Evolutionary conservation across 2,329 filamentous ascomycete species (phyloP), one percentile per base, ranked within the genome.

Genomic region (Sporothrix euskadiensis): DNA sequence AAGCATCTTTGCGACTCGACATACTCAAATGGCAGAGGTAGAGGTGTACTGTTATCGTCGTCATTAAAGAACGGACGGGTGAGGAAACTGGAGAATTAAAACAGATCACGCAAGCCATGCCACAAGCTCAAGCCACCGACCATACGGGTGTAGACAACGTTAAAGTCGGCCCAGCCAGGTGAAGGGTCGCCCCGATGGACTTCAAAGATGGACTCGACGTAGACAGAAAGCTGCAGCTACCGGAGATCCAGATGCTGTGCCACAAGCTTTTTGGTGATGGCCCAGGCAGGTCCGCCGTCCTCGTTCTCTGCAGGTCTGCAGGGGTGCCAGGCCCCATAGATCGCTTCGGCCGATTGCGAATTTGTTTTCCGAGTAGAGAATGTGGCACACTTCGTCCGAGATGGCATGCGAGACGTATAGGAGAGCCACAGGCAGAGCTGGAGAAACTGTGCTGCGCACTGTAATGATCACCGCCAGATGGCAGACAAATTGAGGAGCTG

Each of bases 341-440:
- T 71, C 69, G 41, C 69, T 63, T 26, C 69, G 56, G 41, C 69
- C 52, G 22, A 63, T 61, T 26, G 69, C 63, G 14, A 71, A 71
- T 19, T 22, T 10, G n/a, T 71, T 71, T 14, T 71, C 69, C 56
- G 69, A 49, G 19, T 71, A 71, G 5, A 71, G 39, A 35, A 71
- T 61, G 16, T 47, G 39, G 6, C 56, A 49, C 4, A 39, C 69
- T 26, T 71, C 69, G 1, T 61, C 69, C 22, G 69, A 63, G 7
- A 71, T 14, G 9, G 56, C 41, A 4, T 16, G 54, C 41, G 69
- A 71, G 7, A 71, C 56, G n/a, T 52, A 71, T 1, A 71, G 54
- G 1, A 71, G 26, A 16, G 54, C 56, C 7, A 63, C 26, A 8
- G 69, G 69, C 26, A 71, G 41, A 7, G n/a, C 22, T 6, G 41